Percentiles rank a stretch among this genome's conserved stretches.
phyloP scores from a whole-genome alignment of 129 eudicot species.

The Flaveria trinervia region DNA sequence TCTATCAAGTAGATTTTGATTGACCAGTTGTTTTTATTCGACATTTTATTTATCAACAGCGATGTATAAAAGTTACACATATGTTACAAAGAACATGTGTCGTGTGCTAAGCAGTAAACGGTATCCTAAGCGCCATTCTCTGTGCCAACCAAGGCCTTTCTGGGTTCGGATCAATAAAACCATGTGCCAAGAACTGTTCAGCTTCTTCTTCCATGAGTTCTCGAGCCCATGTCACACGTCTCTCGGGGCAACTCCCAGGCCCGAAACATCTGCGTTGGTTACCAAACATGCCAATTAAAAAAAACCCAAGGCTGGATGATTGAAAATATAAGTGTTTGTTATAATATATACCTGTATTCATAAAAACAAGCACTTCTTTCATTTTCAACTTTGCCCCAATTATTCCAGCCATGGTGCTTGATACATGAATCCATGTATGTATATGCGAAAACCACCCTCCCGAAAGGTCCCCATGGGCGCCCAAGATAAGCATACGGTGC shows the following conservation, averaged over 20 bases:
- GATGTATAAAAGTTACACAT: too few relatives aligned
- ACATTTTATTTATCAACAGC: too few relatives aligned
- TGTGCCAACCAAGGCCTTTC: constrained; percentile 75
- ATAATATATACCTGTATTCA: constrained; percentile 42
- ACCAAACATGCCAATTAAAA: background rate
- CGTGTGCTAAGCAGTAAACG: constrained; percentile 53
- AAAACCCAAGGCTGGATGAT: too few relatives aligned
- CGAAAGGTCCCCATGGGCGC: constrained; percentile 96
- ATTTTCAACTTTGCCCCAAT: constrained; percentile 88
- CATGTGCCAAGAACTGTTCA: constrained; percentile 59
- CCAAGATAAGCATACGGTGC: constrained; percentile 71
- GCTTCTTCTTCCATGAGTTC: constrained; percentile 83
- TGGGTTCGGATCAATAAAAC: constrained; percentile 70
- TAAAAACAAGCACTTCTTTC: constrained; percentile 93
- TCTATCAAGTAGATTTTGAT: too few relatives aligned
- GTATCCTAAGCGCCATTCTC: constrained; percentile 71
- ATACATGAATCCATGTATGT: constrained; percentile 83
- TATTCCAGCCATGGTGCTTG: constrained; percentile 75
- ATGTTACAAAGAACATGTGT: too few relatives aligned
- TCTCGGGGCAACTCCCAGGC: constrained; percentile 67
- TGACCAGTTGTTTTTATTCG: too few relatives aligned
- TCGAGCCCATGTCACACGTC: constrained; percentile 79
- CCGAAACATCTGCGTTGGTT: constrained; percentile 64
- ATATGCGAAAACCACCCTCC: constrained; percentile 86
- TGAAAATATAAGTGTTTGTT: too few relatives aligned